These are phyloP conservation scores for Huiozyma sinensis DNA, from an alignment of 805 yeast genomes.

Conservation along the genomic window DNA sequence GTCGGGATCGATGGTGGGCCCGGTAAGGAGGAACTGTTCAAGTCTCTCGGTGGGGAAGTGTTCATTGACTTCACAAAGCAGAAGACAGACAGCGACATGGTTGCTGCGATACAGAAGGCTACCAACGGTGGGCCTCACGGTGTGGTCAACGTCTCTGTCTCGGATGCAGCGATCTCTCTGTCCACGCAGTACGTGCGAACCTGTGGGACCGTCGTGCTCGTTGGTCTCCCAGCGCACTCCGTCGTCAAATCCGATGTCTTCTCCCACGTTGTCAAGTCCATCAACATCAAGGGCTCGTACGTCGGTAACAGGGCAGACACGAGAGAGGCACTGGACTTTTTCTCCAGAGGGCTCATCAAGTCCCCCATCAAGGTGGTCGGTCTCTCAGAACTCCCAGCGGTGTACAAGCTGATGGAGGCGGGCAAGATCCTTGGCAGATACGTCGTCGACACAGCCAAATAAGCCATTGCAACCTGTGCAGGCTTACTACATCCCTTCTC, in stretches of 20 bases:
- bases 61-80: constrained; percentile 44
- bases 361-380: constrained; percentile 54
- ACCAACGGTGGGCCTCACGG: constrained; percentile 68
- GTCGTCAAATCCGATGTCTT: constrained; percentile 55
- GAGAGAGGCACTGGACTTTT: constrained; percentile 62
- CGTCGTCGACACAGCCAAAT: constrained; percentile 70
- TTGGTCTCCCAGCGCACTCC: constrained; percentile 73
- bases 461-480: constrained; percentile 4
- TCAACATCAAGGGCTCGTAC: constrained; percentile 66
- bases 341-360: constrained; percentile 51
- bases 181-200: constrained; percentile 50
- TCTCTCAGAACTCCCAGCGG: constrained; percentile 40
- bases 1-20: constrained; percentile 48
- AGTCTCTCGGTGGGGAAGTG: constrained; percentile 42
- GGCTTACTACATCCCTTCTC: not conserved
- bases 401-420: constrained; percentile 46
- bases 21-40: constrained; percentile 37
- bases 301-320: constrained; percentile 86
- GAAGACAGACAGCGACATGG: constrained; percentile 33
- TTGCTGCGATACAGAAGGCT: constrained; percentile 38
- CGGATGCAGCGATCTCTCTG: constrained; percentile 50
- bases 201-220: constrained; percentile 58
- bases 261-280: constrained; percentile 58
- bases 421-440: constrained; percentile 64
- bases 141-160: constrained; percentile 59